Percentiles rank a stretch among this genome's conserved stretches.
Conservation (phyloP, 2,329 filamentous ascomycete genomes). For the Blastomyces emzantsi region DNA sequence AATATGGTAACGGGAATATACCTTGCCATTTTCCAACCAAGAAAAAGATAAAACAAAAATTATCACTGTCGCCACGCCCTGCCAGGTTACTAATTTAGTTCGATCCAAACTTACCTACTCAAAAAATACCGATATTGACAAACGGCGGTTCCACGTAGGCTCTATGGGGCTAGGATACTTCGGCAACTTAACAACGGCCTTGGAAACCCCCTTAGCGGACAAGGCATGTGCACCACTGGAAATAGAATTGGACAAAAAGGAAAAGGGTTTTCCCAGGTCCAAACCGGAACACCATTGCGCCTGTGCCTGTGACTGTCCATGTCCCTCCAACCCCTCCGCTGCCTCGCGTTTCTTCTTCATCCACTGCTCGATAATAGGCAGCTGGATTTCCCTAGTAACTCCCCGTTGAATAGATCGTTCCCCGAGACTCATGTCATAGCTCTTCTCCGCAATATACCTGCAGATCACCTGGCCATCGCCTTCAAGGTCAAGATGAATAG, state of each 20-base stretch:
- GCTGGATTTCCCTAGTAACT: constrained; percentile 10
- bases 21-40: not conserved
- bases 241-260: not conserved
- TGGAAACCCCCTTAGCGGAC: no score
- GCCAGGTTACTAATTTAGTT: not conserved
- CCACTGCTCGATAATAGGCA: constrained; percentile 11
- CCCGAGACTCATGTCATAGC: constrained; percentile 10
- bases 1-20: not conserved
- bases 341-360: not conserved
- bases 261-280: not conserved
- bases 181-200: not conserved
- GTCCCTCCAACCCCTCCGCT: not conserved
- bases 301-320: not conserved
- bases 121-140: not conserved
- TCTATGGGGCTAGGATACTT: not conserved
- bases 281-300: not conserved
- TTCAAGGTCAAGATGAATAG: constrained; percentile 2
- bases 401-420: constrained; percentile 12
- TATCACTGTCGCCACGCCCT: not conserved
- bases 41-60: not conserved
- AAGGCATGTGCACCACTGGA: not conserved
- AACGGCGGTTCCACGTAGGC: no score
- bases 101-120: not conserved
- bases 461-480: constrained; percentile 8
- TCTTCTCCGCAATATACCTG: not conserved